These are phyloP conservation scores for Xylaria sp. DNA, from an alignment of 2,329 filamentous ascomycete genomes.

Conservation along the genomic window DNA sequence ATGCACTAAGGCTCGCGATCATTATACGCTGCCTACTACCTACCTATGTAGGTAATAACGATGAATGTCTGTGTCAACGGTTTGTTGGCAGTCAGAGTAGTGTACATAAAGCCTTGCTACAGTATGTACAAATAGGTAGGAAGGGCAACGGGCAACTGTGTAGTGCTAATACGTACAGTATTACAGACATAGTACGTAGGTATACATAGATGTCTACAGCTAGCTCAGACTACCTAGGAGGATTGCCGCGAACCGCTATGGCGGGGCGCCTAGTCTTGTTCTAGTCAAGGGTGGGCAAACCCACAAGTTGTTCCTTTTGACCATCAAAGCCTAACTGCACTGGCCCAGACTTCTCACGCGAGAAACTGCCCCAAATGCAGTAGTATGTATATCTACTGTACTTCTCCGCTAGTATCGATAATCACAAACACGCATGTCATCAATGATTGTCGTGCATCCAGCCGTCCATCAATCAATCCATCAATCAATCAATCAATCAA, in stretches of 20 bases:
- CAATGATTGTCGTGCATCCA: slow-evolving; percentile 1
- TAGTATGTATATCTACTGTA: not conserved
- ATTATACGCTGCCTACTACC: not conserved
- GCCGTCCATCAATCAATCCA: not conserved
- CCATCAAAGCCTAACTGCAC: not conserved
- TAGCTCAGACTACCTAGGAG: slow-evolving; percentile 38
- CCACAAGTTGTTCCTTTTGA: too few relatives aligned
- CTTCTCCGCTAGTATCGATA: not conserved
- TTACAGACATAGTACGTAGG: not conserved
- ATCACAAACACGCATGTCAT: slow-evolving; percentile 13
- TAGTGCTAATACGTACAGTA: not conserved
- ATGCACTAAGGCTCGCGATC: not conserved
- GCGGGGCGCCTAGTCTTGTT: slow-evolving; percentile 27
- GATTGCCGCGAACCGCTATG: slow-evolving; percentile 44
- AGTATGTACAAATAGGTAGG: not conserved
- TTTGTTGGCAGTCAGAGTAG: too few relatives aligned
- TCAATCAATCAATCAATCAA: not conserved
- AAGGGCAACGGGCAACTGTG: not conserved
- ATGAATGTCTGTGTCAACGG: not conserved
- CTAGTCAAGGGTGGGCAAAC: slow-evolving; percentile 4
- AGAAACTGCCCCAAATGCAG: slow-evolving; percentile 47
- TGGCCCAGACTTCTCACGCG: slow-evolving; percentile 38
- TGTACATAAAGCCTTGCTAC: too few relatives aligned
- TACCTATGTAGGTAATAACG: not conserved
- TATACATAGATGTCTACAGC: slow-evolving; percentile 1